Conservation (phyloP, 108 stramenopile genomes). For the Pseudonitzschia delicatissima region DNA sequence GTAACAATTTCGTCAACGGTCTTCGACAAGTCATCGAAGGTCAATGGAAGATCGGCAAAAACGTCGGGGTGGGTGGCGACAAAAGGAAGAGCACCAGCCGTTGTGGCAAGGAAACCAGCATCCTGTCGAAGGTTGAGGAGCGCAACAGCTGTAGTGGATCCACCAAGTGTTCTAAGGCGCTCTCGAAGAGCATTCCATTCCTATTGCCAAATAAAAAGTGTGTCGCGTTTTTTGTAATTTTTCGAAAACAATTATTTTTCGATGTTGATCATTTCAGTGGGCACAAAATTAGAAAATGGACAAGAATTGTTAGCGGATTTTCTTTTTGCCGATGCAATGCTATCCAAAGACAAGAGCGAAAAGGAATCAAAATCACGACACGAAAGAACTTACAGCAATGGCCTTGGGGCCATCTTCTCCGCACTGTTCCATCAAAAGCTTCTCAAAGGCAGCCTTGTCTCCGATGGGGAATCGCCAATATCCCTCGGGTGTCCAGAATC, state of each 20-base stretch:
- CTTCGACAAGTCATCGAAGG: constrained; percentile 85
- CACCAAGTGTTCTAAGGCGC: constrained; percentile 82
- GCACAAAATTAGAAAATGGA: no score
- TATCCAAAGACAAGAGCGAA: constrained; percentile 1
- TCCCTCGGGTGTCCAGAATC: constrained; percentile 85
- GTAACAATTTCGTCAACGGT: constrained; percentile 90
- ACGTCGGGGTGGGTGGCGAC: constrained; percentile 87
- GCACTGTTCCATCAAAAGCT: constrained; percentile 73
- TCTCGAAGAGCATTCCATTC: constrained; percentile 82
- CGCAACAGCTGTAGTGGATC: constrained; percentile 81
- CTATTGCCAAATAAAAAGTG: constrained; percentile 14
- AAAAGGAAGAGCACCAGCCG: constrained; percentile 82
- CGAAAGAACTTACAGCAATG: constrained; percentile 36
- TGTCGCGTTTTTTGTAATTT: not conserved
- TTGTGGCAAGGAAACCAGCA: constrained; percentile 87
- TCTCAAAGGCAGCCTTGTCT: constrained; percentile 57
- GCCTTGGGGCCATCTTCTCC: constrained; percentile 85
- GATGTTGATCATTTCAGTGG: no score
- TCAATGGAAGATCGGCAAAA: constrained; percentile 80
- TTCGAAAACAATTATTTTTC: no score
- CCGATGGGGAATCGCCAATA: constrained; percentile 92
- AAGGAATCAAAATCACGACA: not conserved
- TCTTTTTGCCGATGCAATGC: not conserved
- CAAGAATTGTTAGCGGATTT: no score
- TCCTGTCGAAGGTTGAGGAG: constrained; percentile 85